A percentile compares a stretch with the other conserved stretches of the same genome.
These are phyloP conservation scores for Amaranthus cruentus DNA, from an alignment of 148 eudicot genomes.

Conservation along the genomic window DNA sequence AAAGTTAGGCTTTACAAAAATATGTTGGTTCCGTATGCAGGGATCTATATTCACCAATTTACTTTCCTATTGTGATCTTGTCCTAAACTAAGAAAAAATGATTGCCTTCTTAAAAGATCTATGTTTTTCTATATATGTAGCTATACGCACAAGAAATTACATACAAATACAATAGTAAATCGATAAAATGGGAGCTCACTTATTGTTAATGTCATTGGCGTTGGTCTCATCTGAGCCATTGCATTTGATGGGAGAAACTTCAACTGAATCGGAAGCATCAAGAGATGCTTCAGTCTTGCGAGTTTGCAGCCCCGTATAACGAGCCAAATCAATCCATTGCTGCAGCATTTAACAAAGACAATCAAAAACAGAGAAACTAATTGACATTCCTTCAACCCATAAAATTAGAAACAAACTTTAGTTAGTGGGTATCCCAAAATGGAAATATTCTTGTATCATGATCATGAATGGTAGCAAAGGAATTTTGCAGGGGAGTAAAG, in stretches of 20 bases:
- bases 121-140: background rate
- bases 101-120: background rate
- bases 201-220: conserved; percentile 53
- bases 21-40: background rate
- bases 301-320: conserved; percentile 77
- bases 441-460: background rate
- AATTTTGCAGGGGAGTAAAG: background rate
- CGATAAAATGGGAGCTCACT: conserved; percentile 31
- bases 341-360: conserved; percentile 34
- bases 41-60: conserved; percentile 14
- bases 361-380: background rate
- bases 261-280: conserved; percentile 39
- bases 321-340: conserved; percentile 99
- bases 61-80: conserved; percentile 5
- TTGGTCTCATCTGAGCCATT: conserved; percentile 47
- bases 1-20: conserved; percentile 1
- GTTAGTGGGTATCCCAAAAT: background rate
- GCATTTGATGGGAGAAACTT: conserved; percentile 43
- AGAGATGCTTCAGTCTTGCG: conserved; percentile 40
- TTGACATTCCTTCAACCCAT: background rate
- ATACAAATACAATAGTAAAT: background rate
- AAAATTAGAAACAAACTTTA: background rate
- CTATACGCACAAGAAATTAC: conserved; percentile 12
- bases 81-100: conserved; percentile 4
- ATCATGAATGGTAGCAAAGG: background rate